Evolutionary conservation across 192 early-diverging fungal genomes (phyloP).

Genomic region (Physocladia obscura): DNA sequence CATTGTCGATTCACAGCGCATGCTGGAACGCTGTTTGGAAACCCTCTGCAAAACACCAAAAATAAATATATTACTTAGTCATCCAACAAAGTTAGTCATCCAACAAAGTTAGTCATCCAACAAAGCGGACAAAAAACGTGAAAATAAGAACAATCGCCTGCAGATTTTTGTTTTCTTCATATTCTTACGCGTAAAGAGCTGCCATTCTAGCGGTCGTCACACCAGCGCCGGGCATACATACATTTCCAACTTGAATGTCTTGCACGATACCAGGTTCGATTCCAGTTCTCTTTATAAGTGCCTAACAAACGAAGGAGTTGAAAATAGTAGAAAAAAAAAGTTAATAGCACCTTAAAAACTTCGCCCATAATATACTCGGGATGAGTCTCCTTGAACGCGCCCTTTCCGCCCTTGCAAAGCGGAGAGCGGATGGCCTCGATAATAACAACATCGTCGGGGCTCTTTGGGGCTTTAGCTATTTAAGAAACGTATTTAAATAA

Average conservation of each 20-base stretch:
- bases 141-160: too few relatives aligned
- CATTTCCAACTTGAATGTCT: conserved; percentile 94
- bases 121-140: too few relatives aligned
- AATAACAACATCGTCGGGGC: conserved; percentile 90
- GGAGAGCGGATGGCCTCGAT: conserved; percentile 83
- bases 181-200: conserved; percentile 70
- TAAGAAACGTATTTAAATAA: background rate
- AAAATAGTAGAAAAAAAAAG: background rate
- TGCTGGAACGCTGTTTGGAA: conserved; percentile 78
- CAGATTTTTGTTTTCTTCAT: too few relatives aligned
- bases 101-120: too few relatives aligned
- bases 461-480: conserved; percentile 56
- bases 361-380: conserved; percentile 70
- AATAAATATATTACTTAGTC: background rate
- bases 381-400: conserved; percentile 88
- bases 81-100: too few relatives aligned
- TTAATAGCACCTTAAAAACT: conserved; percentile 57
- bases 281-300: conserved; percentile 69
- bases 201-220: conserved; percentile 90
- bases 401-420: conserved; percentile 86
- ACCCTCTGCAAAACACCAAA: conserved; percentile 37
- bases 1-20: conserved; percentile 92
- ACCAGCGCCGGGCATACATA: conserved; percentile 84
- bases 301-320: conserved; percentile 36
- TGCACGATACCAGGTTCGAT: conserved; percentile 84